phyloP scores from a whole-genome alignment of 306 rosid genomes.

The Quercus glauca region DNA sequence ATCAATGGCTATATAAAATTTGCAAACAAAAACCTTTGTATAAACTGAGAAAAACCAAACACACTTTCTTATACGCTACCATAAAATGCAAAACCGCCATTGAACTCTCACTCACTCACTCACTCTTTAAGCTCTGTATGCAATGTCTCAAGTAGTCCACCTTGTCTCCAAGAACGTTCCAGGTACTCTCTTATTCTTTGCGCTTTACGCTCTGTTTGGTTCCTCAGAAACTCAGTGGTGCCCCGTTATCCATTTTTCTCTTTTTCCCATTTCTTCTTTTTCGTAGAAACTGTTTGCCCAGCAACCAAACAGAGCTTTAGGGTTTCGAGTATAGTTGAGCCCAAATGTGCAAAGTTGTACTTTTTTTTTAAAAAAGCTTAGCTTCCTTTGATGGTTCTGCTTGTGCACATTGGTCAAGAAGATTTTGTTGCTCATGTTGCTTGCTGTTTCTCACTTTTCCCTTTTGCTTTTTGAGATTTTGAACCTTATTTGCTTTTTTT shows the following conservation, averaged over 20 bases:
- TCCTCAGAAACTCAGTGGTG: not conserved
- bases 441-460: too few relatives aligned
- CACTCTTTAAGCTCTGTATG: not conserved
- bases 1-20: constrained; percentile 26
- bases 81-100: constrained; percentile 37
- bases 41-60: not conserved
- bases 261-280: not conserved
- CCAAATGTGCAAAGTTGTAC: not conserved
- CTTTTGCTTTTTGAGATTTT: not conserved
- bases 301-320: not conserved
- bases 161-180: constrained; percentile 36
- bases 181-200: constrained; percentile 28
- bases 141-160: constrained; percentile 53
- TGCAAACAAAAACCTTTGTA: not conserved
- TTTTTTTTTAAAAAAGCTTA: not conserved
- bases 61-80: not conserved
- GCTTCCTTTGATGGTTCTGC: too few relatives aligned
- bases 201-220: constrained; percentile 8
- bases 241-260: not conserved
- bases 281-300: not conserved
- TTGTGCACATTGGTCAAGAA: too few relatives aligned
- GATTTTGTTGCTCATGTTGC: too few relatives aligned
- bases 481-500: too few relatives aligned
- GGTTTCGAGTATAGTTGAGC: constrained; percentile 13
- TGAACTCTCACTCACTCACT: constrained; percentile 9